phyloP scores from a whole-genome alignment of 805 yeast species.

The Hanseniaspora nectarophila region DNA sequence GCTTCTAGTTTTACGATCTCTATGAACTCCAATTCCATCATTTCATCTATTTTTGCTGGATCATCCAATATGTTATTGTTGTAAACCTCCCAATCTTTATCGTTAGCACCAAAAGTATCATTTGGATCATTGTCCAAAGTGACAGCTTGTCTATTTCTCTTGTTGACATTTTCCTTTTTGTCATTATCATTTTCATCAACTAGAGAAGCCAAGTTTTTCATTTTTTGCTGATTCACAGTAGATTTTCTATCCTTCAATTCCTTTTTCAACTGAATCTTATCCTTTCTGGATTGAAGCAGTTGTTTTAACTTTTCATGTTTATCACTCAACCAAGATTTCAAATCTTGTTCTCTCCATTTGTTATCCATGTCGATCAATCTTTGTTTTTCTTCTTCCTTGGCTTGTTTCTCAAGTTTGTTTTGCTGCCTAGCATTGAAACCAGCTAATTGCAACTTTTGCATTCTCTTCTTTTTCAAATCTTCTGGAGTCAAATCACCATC shows the following conservation, averaged over 20 bases:
- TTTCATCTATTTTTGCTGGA: slow-evolving; percentile 55
- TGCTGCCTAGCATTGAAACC: slow-evolving; percentile 79
- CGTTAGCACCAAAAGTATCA: slow-evolving; percentile 90
- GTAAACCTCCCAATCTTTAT: slow-evolving; percentile 89
- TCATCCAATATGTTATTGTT: slow-evolving; percentile 59
- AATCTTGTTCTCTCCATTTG: slow-evolving; percentile 64
- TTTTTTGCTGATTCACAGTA: slow-evolving; percentile 78
- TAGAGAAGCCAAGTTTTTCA: slow-evolving; percentile 79
- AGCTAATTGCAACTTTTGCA: slow-evolving; percentile 71
- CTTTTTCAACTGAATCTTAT: slow-evolving; percentile 54
- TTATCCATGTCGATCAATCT: slow-evolving; percentile 54
- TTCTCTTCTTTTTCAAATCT: slow-evolving; percentile 73
- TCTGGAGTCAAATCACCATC: slow-evolving; percentile 74
- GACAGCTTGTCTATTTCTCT: slow-evolving; percentile 44
- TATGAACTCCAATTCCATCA: slow-evolving; percentile 60
- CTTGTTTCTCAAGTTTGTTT: slow-evolving; percentile 65
- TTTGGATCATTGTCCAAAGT: slow-evolving; percentile 82
- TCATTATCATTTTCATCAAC: slow-evolving; percentile 53
- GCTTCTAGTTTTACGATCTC: slow-evolving; percentile 54
- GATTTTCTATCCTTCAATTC: slow-evolving; percentile 84
- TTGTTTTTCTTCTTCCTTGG: slow-evolving; percentile 45
- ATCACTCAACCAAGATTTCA: slow-evolving; percentile 66
- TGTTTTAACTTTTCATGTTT: slow-evolving; percentile 50
- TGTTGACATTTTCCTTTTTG: slow-evolving; percentile 22
- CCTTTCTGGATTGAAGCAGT: slow-evolving; percentile 52